Base-by-base conservation (phyloP, 2,329 filamentous ascomycete genomes). In the Parastagonospora avenae region DNA sequence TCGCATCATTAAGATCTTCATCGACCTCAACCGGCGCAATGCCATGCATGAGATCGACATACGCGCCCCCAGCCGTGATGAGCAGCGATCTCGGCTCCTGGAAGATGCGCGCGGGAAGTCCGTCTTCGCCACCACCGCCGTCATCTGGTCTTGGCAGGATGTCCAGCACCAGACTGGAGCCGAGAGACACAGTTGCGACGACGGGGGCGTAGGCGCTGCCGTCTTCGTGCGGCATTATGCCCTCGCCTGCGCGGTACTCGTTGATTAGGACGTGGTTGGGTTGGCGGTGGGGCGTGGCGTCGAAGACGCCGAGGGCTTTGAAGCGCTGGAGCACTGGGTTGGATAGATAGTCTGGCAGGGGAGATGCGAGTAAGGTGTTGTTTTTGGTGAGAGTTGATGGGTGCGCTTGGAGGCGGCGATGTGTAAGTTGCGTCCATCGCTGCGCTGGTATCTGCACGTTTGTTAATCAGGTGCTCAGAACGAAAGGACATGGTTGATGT, bases 201-300 rank as follows among this genome's bases (percentile, higher is more conserved):
- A 95, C 85, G 1, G 89, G 89, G 68, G 89, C 83, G 70, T 99
- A 99, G 8, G 93, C 91, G 8, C 83, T 77, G 1, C 93, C 94
- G 72, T 99, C 93, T 79, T 97, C 94, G 72, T 97, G 93, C 40
- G 92, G 87, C 90, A 97, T 96, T 60, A 97, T 97, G n/a, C 93
- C 93, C 56, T 96, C 85, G 2, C 90, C 91, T 0, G 90, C 85
- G 1, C 82, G 81, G 72, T 97, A 99, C 72, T 97, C 92, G 68
- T 99, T 99, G 62, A 97, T 86, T 32, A 97, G 80, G 39, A 96
- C 91, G 75, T 97, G 94, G 64, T 97, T 99, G 2, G 93, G 91
- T 4, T 79, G 80, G 14, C 78, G 64, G 67, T 97, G 92, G 4
- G 90, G 90, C 43, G 92, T 90, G 15, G 79, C 70, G 2, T 70